phyloP scores from a whole-genome alignment of 257 asterid species.

The Plantago elongata region DNA sequence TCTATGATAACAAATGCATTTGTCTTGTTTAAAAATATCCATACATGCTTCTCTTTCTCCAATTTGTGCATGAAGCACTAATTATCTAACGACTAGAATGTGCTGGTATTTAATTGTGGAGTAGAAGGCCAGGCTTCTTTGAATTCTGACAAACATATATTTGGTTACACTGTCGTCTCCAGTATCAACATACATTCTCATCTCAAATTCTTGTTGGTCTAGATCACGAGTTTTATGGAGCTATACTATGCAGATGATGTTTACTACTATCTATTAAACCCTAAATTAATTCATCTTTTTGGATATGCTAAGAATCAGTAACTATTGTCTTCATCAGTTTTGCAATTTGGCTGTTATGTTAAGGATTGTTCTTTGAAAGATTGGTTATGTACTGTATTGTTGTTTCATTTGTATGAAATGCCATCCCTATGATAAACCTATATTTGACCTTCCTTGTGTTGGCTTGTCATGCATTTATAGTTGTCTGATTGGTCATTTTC shows the following conservation, averaged over 20 bases:
- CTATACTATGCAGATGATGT: neutral
- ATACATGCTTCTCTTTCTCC: neutral
- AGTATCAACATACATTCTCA: neutral
- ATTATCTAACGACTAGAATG: conserved; percentile 3
- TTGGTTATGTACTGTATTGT: neutral
- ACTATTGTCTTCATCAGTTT: conserved; percentile 3
- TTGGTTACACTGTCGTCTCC: conserved; percentile 3
- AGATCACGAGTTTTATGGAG: conserved; percentile 10
- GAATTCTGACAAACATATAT: neutral
- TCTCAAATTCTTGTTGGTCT: conserved; percentile 14
- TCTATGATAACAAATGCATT: neutral
- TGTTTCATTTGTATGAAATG: conserved; percentile 9
- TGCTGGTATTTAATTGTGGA: neutral
- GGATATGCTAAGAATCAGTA: neutral
- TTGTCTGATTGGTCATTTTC: conserved; percentile 16
- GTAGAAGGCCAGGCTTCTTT: neutral
- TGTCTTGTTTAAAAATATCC: neutral
- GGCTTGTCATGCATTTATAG: conserved; percentile 4
- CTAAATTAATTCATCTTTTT: neutral
- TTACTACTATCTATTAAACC: neutral
- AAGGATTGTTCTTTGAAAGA: neutral
- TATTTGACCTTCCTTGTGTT: conserved; percentile 9
- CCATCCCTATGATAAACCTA: conserved; percentile 3
- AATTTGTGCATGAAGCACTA: neutral
- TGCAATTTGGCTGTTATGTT: neutral